Conservation (phyloP, 2,329 filamentous ascomycete species). For the Sporothrix mexicana region DNA sequence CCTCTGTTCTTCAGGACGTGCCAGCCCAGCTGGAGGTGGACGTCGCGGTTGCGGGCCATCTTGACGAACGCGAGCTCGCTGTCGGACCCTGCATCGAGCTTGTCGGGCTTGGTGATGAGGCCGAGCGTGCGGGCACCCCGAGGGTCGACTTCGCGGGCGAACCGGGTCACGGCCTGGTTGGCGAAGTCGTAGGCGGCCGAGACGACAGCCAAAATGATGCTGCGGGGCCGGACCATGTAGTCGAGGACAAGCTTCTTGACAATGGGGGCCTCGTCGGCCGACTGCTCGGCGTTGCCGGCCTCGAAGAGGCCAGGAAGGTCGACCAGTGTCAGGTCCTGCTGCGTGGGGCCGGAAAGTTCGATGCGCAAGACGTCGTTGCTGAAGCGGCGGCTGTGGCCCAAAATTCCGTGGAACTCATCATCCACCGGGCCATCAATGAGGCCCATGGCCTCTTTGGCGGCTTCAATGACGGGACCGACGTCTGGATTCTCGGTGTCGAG, state of each 20-base stretch:
- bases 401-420: too few relatives aligned
- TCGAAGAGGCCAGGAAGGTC: constrained; percentile 64
- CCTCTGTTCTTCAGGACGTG: constrained; percentile 57
- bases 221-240: constrained; percentile 63
- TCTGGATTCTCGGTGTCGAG: constrained; percentile 38
- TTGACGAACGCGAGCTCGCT: constrained; percentile 49
- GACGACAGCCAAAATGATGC: constrained; percentile 65
- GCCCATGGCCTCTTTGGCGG: constrained; percentile 57
- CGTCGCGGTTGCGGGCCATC: constrained; percentile 54
- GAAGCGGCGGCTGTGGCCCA: constrained; percentile 45
- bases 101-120: constrained; percentile 64
- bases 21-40: constrained; percentile 58
- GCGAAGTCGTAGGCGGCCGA: constrained; percentile 63
- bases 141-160: constrained; percentile 49
- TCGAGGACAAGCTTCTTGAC: constrained; percentile 55
- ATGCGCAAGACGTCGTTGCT: constrained; percentile 55
- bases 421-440: constrained; percentile 43
- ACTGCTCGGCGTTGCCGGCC: constrained; percentile 54
- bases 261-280: constrained; percentile 50
- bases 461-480: constrained; percentile 47
- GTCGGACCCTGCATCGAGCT: constrained; percentile 45
- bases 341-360: constrained; percentile 54
- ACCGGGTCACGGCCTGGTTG: constrained; percentile 62
- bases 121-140: constrained; percentile 55
- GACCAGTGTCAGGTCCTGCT: constrained; percentile 62